Base-by-base conservation (phyloP, 129 eudicot species). In the Flaveria linearis region DNA sequence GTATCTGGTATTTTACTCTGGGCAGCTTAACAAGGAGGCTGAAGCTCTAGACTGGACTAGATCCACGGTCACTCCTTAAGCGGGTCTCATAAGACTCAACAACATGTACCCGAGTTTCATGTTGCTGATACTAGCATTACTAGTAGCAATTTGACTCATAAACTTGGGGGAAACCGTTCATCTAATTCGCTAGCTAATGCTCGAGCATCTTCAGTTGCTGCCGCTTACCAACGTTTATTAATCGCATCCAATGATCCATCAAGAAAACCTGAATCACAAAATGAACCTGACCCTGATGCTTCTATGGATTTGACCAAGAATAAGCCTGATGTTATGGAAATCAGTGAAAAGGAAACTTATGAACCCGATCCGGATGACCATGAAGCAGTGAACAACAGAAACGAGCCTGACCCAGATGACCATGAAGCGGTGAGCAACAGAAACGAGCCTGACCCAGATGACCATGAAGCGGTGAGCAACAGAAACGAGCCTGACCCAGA, bases 1-100 rank as follows among this genome's bases (percentile, higher is more conserved):
- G 63, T 71, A 71, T 71, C 74, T 26, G 9, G 25, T 51, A 52
- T 71, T 76, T 17, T 63, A 22, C 50, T 41, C 28, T 78, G 52
- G 78, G 69, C 92, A 93, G 98, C 98, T 93, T 67, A 93, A 93
- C 63, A 67, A 78, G 75, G 98, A 93, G 80, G 95, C 96, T 39
- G 84, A 76, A 68, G 81, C 86, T 75, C 82, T 93, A 55, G 98
- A 93, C 78, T 93, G 98, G 98, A 93, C 96, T 30, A 90, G 88
- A 78, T 88, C 96, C 69, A 85, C 79, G 12, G 92, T 53, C 91
- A 86, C 78, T 83, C 96, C 26, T 76, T 93, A 76, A 80, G 74
- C 43, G 88, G 90, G 76, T 41, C 70, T 68, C 80, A 74, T 23
- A 55, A 76, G 22, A 70, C 62, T 33, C 85, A 86, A 55, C 85